Evolutionary conservation across 441 rosid species (phyloP), one percentile per base, ranked within the genome.

Genomic region (Gossypium gossypioides): DNA sequence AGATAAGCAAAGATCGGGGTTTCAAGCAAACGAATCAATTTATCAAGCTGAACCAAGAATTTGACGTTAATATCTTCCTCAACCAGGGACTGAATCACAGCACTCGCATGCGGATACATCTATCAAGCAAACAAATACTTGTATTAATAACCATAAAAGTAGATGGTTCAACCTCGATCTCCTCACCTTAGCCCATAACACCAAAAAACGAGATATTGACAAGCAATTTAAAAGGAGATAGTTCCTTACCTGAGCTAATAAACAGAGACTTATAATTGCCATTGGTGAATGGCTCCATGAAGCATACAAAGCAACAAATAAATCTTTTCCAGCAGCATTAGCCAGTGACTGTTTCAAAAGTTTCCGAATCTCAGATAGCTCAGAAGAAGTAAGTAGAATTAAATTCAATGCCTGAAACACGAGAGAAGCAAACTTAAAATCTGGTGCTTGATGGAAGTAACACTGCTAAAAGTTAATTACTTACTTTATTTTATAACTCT

Each of bases 261-360:
- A 81, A 90, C 99, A 96, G 63, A 96, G 97, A 83, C 98, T 93
- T 86, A 96, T 88, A 59, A 96, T 91, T 29, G 98, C 98, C 97
- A 91, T 91, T 37, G 99, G 96, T 73, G 99, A 93, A 80, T 96
- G 99, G 75, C 97, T 86, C 99, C 99, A 96, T 54, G 99, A 93
- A 74, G 98, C 92, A 81, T 96, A 96, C 78, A 96, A 77, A 34
- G 95, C 85, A 78, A 91, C 86, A 44, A 89, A 96, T 50, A 96
- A 87, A 73, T 91, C 87, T 85, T 86, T 90, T 74, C 98, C 99
- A 74, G 91, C 88, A 27, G 85, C 78, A 78, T 87, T 82, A 72
- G 86, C 89, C 67, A 93, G 84, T 69, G 99, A 96, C 72, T 87
- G 89, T 77, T 96, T 96, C 76, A 96, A 80, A 55, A 96, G 92